Evolutionary conservation across 2,329 filamentous ascomycete species (phyloP).

Genomic region (Talaromyces albobiverticillius): DNA sequence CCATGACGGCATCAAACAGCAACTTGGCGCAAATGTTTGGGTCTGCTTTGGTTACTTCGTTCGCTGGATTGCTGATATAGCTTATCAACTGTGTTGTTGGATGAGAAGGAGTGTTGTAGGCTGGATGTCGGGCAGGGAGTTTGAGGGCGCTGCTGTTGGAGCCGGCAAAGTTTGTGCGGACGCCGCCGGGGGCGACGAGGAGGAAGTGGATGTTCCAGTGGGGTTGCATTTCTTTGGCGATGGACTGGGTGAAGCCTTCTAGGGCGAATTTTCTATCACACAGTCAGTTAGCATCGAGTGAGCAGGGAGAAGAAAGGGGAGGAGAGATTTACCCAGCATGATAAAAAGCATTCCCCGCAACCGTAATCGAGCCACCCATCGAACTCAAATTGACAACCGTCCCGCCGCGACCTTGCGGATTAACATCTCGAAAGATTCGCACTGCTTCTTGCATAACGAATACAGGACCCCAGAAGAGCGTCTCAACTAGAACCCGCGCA

Average conservation of each 20-base stretch:
- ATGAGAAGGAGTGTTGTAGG: conserved; percentile 1
- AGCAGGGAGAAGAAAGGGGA: not conserved
- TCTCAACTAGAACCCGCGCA: not conserved
- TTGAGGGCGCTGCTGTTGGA: not conserved
- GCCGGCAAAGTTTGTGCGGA: conserved; percentile 4
- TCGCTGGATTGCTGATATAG: conserved; percentile 15
- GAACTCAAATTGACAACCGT: conserved; percentile 20
- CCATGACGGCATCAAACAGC: conserved; percentile 15
- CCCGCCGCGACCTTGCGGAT: conserved; percentile 14
- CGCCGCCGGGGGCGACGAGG: conserved; percentile 42
- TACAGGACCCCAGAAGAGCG: not conserved
- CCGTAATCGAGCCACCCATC: conserved; percentile 17
- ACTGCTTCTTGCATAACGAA: not conserved
- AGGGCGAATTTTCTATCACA: conserved; percentile 19
- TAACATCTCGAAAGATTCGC: not conserved
- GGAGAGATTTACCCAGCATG: conserved; percentile 14
- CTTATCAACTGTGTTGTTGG: conserved; percentile 11
- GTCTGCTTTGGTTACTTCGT: conserved; percentile 15
- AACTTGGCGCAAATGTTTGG: conserved; percentile 18
- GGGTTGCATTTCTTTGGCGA: conserved; percentile 20
- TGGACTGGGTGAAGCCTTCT: conserved; percentile 22
- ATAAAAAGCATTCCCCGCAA: conserved; percentile 21
- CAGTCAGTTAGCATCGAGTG: not conserved
- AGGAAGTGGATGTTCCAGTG: conserved; percentile 37
- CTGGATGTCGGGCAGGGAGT: not conserved